phyloP scores from a whole-genome alignment of 78 protist species.

The Speleostelium caveatum region DNA sequence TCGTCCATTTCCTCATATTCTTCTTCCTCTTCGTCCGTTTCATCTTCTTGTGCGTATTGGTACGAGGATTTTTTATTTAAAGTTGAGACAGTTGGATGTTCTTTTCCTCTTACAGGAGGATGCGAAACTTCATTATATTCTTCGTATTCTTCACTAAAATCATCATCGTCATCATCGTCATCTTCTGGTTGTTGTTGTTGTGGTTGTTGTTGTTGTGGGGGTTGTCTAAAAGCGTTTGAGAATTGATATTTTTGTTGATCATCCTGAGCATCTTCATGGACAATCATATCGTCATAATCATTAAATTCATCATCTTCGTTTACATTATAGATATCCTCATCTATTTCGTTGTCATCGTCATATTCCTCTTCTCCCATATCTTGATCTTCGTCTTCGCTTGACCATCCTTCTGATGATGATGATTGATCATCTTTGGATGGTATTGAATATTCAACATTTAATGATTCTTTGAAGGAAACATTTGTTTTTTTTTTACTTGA shows the following conservation, averaged over 20 bases:
- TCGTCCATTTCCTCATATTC: neutral
- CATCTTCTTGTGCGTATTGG: neutral
- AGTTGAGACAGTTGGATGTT: constrained; percentile 7
- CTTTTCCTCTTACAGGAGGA: neutral
- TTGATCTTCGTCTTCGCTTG: neutral
- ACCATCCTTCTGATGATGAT: neutral
- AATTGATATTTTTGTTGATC: neutral
- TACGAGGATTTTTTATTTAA: constrained; percentile 8
- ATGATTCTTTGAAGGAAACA: constrained; percentile 20
- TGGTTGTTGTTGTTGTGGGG: neutral
- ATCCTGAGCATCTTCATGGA: neutral
- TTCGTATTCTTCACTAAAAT: neutral
- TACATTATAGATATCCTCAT: neutral
- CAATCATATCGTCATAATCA: neutral
- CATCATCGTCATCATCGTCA: too few relatives aligned
- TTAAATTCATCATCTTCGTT: neutral
- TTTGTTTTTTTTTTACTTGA: neutral
- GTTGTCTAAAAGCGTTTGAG: neutral
- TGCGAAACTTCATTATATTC: neutral
- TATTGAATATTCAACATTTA: constrained; percentile 29
- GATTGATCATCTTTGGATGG: neutral
- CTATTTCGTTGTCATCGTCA: constrained; percentile 6
- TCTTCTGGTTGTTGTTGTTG: neutral
- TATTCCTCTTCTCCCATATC: neutral
- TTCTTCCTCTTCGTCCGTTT: neutral